A percentile compares a stretch with the other conserved stretches of the same genome.
These are phyloP conservation scores for Pichia norvegensis DNA, from an alignment of 1,139 yeast species.

Conservation along the genomic window DNA sequence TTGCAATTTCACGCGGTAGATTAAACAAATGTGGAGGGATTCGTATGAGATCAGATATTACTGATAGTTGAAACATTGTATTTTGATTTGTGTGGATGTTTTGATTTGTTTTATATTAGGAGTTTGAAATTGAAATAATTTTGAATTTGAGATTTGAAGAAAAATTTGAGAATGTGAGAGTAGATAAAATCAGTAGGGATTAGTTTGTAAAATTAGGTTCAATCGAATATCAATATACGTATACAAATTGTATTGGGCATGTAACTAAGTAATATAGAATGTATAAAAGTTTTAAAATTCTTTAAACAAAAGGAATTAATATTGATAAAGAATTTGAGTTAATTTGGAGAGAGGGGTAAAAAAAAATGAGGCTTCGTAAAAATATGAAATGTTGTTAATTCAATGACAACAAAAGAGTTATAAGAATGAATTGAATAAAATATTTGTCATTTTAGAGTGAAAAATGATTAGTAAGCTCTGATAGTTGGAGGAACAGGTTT, in stretches of 20 bases:
- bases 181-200: too few species aligned
- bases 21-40: slow-evolving; percentile 82
- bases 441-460: too few species aligned
- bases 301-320: not conserved
- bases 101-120: not conserved
- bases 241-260: not conserved
- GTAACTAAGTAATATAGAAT: not conserved
- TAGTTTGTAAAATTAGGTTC: too few species aligned
- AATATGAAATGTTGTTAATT: not conserved
- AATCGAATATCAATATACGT: not conserved
- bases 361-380: not conserved
- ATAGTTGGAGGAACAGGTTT: slow-evolving; percentile 94
- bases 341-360: not conserved
- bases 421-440: not conserved
- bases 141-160: not conserved
- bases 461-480: slow-evolving; percentile 56
- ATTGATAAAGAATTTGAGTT: not conserved
- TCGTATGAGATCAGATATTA: slow-evolving; percentile 73
- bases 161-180: not conserved
- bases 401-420: not conserved
- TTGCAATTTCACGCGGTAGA: slow-evolving; percentile 59
- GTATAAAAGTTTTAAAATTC: not conserved
- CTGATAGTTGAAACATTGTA: slow-evolving; percentile 75
- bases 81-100: not conserved
- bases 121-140: not conserved